Evolutionary conservation across 352 stramenopile genomes (phyloP).

Genomic region (Globisporangium radiosum): DNA sequence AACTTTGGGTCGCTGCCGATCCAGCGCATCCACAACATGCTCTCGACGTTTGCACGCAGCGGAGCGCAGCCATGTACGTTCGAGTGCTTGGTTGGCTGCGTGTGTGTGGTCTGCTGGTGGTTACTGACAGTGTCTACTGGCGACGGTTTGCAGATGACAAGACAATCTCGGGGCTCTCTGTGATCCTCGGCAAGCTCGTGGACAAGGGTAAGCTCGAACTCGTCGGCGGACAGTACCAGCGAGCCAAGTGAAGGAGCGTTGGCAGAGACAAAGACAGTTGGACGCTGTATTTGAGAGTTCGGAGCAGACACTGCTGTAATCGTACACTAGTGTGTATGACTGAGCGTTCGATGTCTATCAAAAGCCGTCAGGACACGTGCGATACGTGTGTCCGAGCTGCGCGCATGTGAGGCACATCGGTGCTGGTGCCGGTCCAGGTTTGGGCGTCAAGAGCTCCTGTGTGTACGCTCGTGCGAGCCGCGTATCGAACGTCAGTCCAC

Average conservation of each 20-base stretch:
- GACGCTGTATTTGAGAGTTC: background rate
- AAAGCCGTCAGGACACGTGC: background rate
- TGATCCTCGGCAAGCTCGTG: conserved; percentile 66
- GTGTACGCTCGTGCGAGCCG: background rate
- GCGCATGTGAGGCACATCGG: background rate
- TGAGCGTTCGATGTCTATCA: background rate
- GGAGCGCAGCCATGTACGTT: conserved; percentile 68
- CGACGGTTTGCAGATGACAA: conserved; percentile 56
- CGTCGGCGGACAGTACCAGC: conserved; percentile 61
- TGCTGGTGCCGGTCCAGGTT: background rate
- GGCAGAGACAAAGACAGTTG: background rate
- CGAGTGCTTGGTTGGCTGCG: background rate
- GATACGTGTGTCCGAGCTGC: background rate
- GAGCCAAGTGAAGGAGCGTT: conserved; percentile 6
- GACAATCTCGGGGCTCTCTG: conserved; percentile 69
- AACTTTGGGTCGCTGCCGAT: conserved; percentile 91
- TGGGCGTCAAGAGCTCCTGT: background rate
- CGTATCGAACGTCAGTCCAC: background rate
- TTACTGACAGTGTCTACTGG: background rate
- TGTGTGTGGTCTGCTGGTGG: background rate
- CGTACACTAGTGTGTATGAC: background rate
- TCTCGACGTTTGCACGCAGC: conserved; percentile 82
- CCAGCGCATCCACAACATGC: conserved; percentile 93
- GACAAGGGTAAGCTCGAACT: conserved; percentile 62
- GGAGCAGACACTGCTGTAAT: too few species aligned